A percentile compares a stretch with the other conserved stretches of the same genome.
phyloP scores from a whole-genome alignment of 306 rosid species.

The Cicer cuneatum region DNA sequence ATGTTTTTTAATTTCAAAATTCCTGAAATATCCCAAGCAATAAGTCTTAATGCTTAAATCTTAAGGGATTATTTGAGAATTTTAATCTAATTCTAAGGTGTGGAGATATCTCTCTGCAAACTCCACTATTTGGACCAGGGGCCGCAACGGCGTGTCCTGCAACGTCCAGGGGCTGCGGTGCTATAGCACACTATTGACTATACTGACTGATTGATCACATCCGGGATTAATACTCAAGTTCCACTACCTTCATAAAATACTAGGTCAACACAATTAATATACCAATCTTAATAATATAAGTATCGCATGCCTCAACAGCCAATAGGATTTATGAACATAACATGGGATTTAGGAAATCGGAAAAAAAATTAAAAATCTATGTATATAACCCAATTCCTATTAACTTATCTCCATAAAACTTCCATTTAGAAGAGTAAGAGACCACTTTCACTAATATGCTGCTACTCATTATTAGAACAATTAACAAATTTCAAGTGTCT shows the following conservation, averaged over 20 bases:
- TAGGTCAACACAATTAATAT: background rate
- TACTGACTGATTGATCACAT: background rate
- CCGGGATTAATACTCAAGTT: slow-evolving; percentile 1
- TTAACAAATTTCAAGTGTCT: background rate
- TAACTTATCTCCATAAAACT: no score
- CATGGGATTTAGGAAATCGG: no score
- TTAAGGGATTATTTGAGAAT: background rate
- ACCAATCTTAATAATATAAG: no score
- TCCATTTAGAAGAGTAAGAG: no score
- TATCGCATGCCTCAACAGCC: no score
- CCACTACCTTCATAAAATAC: slow-evolving; percentile 1
- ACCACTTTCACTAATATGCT: no score
- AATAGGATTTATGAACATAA: no score
- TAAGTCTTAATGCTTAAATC: background rate
- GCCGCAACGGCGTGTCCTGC: background rate
- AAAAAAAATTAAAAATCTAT: no score
- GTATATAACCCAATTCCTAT: no score
- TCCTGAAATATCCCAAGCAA: background rate
- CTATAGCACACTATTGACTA: background rate
- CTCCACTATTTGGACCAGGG: background rate
- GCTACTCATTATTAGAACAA: background rate
- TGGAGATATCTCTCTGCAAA: background rate
- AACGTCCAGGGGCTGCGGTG: background rate
- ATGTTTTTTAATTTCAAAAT: background rate
- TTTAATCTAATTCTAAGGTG: background rate